Evolutionary conservation across 2,329 filamentous ascomycete species (phyloP), one percentile per base, ranked within the genome.

Genomic region (Fusarium foetens): DNA sequence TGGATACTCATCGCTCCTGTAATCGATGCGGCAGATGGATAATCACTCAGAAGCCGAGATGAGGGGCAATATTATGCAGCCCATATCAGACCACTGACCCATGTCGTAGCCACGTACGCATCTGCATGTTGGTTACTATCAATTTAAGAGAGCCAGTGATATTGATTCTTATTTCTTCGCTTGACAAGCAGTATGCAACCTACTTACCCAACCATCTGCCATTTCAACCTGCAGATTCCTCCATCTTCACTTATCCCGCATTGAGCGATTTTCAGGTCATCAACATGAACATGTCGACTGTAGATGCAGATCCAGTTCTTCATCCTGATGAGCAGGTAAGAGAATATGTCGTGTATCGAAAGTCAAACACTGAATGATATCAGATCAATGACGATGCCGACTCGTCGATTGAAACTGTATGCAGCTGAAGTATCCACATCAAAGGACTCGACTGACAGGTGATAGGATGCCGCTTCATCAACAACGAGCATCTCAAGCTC

Each of bases 331-430:
- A 57, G 11, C n/a, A 55, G 29, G 52, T 45, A 3, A 12, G 7
- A 25, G 3, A 7, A 25, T 16, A 1, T 1, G 4, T 2, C 9
- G 3, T 9, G 14, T 16, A 33, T 12, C 6, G 9, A n/a, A 11
- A 14, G 1, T 23, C 11, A 4, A 17, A 12, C 13, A 9, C 21
- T 55, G 13, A 55, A 6, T 0, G 11, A 2, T 3, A 3, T 0
- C 13, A 43, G 52, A 6, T 25, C 21, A 14, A 5, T 0, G 17
- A 21, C 1, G 12, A 45, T 8, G n/a, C 17, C 10, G 29, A 45
- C 10, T 55, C 38, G 4, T 55, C 38, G 7, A 45, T 55, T 1
- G 29, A 17, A 19, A 9, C 9, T 6, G 52, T 55, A 1, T 11
- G n/a, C 8, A 11, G 19, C n/a, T 51, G 2, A 8, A 6, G 21